Conservation (phyloP, 306 rosid species). For the Cicer cuneatum region DNA sequence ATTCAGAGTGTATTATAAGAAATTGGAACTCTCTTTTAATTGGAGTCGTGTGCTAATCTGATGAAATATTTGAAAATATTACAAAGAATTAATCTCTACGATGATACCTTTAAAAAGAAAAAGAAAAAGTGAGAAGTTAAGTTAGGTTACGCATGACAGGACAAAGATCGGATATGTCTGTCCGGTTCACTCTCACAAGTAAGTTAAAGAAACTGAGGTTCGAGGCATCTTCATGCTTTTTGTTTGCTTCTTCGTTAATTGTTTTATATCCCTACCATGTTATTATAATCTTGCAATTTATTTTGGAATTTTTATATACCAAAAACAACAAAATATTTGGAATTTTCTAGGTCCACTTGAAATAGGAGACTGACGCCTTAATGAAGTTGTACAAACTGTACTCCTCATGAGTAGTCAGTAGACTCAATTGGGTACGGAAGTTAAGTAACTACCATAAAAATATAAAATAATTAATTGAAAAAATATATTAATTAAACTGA, state of each 20-base stretch:
- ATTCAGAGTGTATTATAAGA: too few relatives aligned
- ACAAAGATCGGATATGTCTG: slow-evolving; percentile 30
- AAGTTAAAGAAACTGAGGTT: slow-evolving; percentile 55
- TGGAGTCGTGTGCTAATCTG: too few relatives aligned
- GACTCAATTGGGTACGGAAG: neutral
- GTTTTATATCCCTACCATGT: neutral
- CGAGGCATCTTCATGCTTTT: slow-evolving; percentile 64
- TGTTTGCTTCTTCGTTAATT: slow-evolving; percentile 53
- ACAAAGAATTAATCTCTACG: too few relatives aligned
- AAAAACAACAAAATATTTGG: neutral
- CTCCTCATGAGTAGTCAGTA: neutral
- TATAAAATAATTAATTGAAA: neutral
- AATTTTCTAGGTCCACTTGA: neutral
- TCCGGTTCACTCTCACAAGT: slow-evolving; percentile 39
- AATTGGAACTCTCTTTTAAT: too few relatives aligned
- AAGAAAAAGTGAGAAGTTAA: neutral
- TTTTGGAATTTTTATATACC: neutral
- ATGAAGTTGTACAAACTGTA: neutral
- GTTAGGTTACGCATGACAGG: neutral
- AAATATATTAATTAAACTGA: neutral
- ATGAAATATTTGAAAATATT: too few relatives aligned
- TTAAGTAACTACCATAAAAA: neutral
- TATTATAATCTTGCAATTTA: neutral
- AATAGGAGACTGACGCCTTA: neutral
- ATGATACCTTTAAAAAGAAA: neutral